Conservation (phyloP, 192 early-diverging fungal species). For the Backusella psychrophila region DNA sequence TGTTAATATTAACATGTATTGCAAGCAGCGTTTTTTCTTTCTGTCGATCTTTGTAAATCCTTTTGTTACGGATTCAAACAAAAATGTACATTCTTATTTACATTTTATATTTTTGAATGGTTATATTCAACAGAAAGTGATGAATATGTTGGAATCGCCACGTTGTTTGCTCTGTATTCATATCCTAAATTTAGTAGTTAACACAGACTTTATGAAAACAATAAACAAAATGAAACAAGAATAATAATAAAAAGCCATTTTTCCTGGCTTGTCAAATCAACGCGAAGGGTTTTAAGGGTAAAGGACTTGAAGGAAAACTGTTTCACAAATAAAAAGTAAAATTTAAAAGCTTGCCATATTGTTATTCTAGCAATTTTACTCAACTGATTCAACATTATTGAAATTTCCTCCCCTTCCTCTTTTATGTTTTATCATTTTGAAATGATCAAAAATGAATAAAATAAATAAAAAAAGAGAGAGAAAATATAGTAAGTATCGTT, state of each 20-base stretch:
- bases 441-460: not conserved
- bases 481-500: not conserved
- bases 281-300: not conserved
- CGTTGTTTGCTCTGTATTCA: not conserved
- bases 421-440: not conserved
- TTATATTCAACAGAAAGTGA: not conserved
- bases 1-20: not conserved
- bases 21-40: not conserved
- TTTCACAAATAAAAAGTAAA: not conserved
- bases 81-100: not conserved
- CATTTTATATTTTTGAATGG: not conserved
- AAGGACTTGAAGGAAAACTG: not conserved
- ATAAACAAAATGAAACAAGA: not conserved
- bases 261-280: not conserved
- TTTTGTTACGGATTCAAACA: not conserved
- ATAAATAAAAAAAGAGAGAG: not conserved
- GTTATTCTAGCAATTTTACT: not conserved
- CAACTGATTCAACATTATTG: not conserved
- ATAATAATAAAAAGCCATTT: not conserved
- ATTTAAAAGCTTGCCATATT: slow-evolving; percentile 2
- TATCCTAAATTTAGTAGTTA: not conserved
- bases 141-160: not conserved
- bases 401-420: not conserved
- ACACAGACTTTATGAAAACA: not conserved
- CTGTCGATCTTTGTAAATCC: not conserved